Evolutionary conservation across 75 land plant genomes (phyloP), one percentile per base, ranked within the genome.

Genomic region (Pinus tabuliformis): DNA sequence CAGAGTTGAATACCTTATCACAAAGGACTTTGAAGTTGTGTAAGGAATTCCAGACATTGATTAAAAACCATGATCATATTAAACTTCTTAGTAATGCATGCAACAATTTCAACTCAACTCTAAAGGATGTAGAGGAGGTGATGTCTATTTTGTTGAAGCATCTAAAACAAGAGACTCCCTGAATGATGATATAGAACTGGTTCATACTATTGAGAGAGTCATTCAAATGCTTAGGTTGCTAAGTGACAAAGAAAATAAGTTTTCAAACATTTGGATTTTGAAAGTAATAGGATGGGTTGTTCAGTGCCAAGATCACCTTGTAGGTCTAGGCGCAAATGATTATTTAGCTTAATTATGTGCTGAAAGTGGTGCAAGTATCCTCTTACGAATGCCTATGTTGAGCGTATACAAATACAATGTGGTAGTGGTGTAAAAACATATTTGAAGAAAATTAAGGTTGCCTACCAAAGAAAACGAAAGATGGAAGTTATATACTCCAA

Each of bases 331-430:
- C 77, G 98, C 95, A 77, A 98, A 97, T 68, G 97, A 97, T 49
- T 87, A 92, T 64, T 75, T 97, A 52, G 98, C 99, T 74, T 93
- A 95, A 86, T 91, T 94, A 57, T 92, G 95, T 88, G 92, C 99
- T 60, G 99, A 97, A 83, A 97, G 99, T 87, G 99, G 99, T 64
- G 91, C 99, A 14, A 91, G 99, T 98, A 97, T 85, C 99, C 99
- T 63, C 86, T 97, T 16, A 97, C 94, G 99, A 92, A 97, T 87
- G 90, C 93, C 33, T 97, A 97, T 84, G 91, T 97, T 66, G 99
- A 97, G 76, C 87, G 98, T 63, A 95, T 95, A 95, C 98, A 97
- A 81, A 88, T 16, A 91, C 99, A 76, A 95, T 91, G 75, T 77
- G 95, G 99, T 89, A 94, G 91, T 97, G 99, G 99, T 95, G 92